These are phyloP conservation scores for Phanerochaete sordida DNA, from an alignment of 768 basidiomycete genomes.

Conservation along the genomic window DNA sequence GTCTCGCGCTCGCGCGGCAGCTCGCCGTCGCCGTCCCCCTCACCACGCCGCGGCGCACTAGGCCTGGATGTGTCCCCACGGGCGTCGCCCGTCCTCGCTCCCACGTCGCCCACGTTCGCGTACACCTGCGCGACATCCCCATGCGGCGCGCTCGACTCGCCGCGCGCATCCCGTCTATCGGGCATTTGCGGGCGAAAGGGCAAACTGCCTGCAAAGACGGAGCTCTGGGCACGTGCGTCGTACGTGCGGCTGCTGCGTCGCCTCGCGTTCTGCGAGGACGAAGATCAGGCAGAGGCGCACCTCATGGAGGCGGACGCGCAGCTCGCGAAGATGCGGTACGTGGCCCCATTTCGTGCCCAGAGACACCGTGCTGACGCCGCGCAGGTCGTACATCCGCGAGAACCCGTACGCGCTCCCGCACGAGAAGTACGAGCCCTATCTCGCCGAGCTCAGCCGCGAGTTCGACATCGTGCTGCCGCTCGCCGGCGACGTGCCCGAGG, in stretches of 20 bases:
- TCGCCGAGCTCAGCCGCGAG: slow-evolving; percentile 7
- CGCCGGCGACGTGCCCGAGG: not conserved
- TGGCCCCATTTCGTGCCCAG: not conserved
- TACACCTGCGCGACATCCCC: not conserved
- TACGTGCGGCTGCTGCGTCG: slow-evolving; percentile 6
- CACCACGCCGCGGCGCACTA: not conserved
- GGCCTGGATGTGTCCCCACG: not conserved
- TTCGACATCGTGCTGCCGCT: slow-evolving; percentile 4
- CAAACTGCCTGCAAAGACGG: slow-evolving; percentile 8
- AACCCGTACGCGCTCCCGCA: slow-evolving; percentile 13
- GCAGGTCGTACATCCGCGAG: slow-evolving; percentile 4
- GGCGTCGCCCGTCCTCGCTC: not conserved
- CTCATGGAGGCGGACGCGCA: not conserved
- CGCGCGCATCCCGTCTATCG: not conserved
- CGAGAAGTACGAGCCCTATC: slow-evolving; percentile 8
- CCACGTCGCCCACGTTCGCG: slow-evolving; percentile 2
- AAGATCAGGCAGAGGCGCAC: not conserved
- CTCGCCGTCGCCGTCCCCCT: not conserved
- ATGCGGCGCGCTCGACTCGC: not conserved
- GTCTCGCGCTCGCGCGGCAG: not conserved
- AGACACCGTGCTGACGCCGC: not conserved
- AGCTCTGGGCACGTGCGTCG: slow-evolving; percentile 14
- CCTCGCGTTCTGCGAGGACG: not conserved
- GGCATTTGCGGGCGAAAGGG: not conserved
- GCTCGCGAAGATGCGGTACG: slow-evolving; percentile 3